Percentiles rank a stretch among this genome's conserved stretches.
Conservation (phyloP, 805 yeast genomes). For the Candida verbasci region DNA sequence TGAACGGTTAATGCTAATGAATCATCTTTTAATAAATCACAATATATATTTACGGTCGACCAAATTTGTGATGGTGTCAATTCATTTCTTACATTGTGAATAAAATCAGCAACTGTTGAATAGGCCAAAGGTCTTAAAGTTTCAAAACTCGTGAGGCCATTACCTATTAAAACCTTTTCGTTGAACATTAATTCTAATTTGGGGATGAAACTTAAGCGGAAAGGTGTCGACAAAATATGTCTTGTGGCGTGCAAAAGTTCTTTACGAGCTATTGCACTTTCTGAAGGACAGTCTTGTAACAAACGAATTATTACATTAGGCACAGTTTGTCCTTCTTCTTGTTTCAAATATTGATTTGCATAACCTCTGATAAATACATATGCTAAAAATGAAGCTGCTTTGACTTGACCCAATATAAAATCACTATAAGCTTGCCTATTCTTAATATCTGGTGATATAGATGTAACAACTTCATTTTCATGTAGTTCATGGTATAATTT, state of each 20-base stretch:
- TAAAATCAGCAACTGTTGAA: conserved; percentile 91
- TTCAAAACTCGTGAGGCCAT: conserved; percentile 87
- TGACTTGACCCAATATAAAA: conserved; percentile 87
- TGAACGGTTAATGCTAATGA: conserved; percentile 85
- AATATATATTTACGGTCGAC: conserved; percentile 80
- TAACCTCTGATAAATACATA: conserved; percentile 85
- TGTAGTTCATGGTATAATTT: conserved; percentile 36
- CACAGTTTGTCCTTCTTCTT: conserved; percentile 48
- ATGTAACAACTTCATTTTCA: conserved; percentile 56
- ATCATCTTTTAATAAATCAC: conserved; percentile 75
- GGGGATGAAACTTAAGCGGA: conserved; percentile 75
- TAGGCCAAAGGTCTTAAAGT: conserved; percentile 90
- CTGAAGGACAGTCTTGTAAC: conserved; percentile 93
- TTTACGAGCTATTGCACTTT: conserved; percentile 83
- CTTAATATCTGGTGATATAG: conserved; percentile 69
- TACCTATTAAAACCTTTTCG: conserved; percentile 84
- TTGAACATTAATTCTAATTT: conserved; percentile 82
- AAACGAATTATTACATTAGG: conserved; percentile 86
- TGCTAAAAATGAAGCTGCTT: conserved; percentile 92
- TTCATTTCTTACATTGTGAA: conserved; percentile 85
- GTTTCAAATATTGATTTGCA: conserved; percentile 54
- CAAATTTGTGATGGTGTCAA: conserved; percentile 78
- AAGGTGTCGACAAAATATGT: conserved; percentile 89
- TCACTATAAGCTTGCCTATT: conserved; percentile 82
- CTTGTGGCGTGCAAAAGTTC: conserved; percentile 91